Base-by-base conservation (phyloP, 148 eudicot genomes). In the Diospyros lotus region DNA sequence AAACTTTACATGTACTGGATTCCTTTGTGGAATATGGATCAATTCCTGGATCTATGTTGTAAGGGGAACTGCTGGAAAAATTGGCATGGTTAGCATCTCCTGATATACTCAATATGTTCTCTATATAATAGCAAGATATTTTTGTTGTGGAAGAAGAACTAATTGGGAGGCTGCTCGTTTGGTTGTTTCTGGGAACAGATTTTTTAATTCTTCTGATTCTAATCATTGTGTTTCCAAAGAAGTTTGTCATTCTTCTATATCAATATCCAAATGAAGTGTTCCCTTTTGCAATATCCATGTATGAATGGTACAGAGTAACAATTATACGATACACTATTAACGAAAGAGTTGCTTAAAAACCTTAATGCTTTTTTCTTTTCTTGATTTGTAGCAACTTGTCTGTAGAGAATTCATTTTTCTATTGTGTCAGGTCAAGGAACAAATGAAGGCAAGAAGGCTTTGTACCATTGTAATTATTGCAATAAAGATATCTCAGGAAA, bases 401-500 rank as follows among this genome's bases (percentile, higher is more conserved):
- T 44, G 45, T 9, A 56, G 12, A 11, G 17, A 13, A 42, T 50
- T 68, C 51, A 41, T 18, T 8, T 51, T 70, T 72, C 71, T 9
- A 38, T 50, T 80, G 72, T 77, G 75, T 68, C 76, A 95, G 99
- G 90, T 56, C 93, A 89, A 85, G 84, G 84, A 77, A 79, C 75
- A 68, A 82, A 54, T 79, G 99, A 95, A 51, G 99, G 93, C 68
- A 90, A 89, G 83, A 90, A 85, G 75, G 94, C 97, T 69, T 80
- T 88, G 64, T 95, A 90, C 80, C 98, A 95, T 75, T 95, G 98
- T 75, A 95, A 95, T 65, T 95, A 95, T 81, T 95, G 98, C 89
- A 89, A 87, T 86, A 95, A 90, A 85, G 98, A 95, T 81, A 90
- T 92, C 51, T 83, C 97, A 48, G 98, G 96, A 66, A 90, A 80